A percentile compares a stretch with the other conserved stretches of the same genome.
Evolutionary conservation across 2,329 filamentous ascomycete species (phyloP).

Genomic region (Tolypocladium pustulatum): DNA sequence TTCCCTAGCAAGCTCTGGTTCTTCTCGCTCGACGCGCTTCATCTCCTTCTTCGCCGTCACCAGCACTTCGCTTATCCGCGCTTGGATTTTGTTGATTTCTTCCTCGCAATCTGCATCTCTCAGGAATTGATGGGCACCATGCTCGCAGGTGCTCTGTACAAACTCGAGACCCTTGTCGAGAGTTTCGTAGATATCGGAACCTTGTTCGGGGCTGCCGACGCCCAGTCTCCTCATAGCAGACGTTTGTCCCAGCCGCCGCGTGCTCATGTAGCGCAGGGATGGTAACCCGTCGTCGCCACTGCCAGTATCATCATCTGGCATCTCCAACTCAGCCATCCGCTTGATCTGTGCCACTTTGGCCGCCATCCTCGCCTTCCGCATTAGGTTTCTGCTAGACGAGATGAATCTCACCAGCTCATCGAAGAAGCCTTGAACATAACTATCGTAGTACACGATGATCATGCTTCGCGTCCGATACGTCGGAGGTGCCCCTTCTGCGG

Average conservation of each 20-base stretch:
- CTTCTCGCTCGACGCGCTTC: slow-evolving; percentile 42
- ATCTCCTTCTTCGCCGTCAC: slow-evolving; percentile 50
- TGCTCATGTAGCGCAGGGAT: slow-evolving; percentile 29
- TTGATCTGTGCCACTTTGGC: slow-evolving; percentile 60
- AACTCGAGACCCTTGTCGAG: slow-evolving; percentile 71
- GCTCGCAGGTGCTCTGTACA: slow-evolving; percentile 73
- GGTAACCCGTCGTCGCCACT: slow-evolving; percentile 28
- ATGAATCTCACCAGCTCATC: slow-evolving; percentile 76
- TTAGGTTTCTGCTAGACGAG: slow-evolving; percentile 67
- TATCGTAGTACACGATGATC: slow-evolving; percentile 89
- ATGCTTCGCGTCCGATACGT: slow-evolving; percentile 62
- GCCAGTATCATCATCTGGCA: slow-evolving; percentile 35
- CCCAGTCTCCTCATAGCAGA: slow-evolving; percentile 14
- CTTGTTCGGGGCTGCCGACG: slow-evolving; percentile 12
- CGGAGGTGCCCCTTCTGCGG: slow-evolving; percentile 33
- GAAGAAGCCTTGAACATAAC: slow-evolving; percentile 72
- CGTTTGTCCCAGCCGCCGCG: slow-evolving; percentile 21
- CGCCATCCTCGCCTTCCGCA: slow-evolving; percentile 82
- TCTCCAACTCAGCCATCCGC: slow-evolving; percentile 47
- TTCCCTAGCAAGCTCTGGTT: slow-evolving; percentile 31
- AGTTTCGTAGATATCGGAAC: slow-evolving; percentile 52
- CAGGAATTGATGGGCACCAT: slow-evolving; percentile 81
- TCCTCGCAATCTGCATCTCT: slow-evolving; percentile 74
- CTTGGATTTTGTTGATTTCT: slow-evolving; percentile 61
- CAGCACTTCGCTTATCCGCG: slow-evolving; percentile 52